These are phyloP conservation scores for Ascochyta viciae-villosae DNA, from an alignment of 2,329 filamentous ascomycete genomes.

Conservation along the genomic window DNA sequence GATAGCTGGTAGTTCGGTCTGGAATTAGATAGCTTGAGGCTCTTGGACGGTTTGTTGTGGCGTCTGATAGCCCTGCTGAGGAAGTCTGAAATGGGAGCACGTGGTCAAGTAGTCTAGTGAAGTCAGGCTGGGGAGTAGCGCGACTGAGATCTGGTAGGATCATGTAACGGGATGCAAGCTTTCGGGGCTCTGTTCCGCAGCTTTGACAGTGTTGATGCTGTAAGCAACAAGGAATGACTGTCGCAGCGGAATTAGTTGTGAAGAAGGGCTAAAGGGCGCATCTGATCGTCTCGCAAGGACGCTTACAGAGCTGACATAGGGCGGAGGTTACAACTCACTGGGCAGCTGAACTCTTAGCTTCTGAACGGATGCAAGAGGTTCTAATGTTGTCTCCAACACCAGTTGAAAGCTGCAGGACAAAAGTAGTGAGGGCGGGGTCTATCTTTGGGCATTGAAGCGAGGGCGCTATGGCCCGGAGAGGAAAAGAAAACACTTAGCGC, in stretches of 20 bases:
- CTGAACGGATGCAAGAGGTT: slow-evolving; percentile 7
- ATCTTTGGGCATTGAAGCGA: slow-evolving; percentile 19
- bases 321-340: slow-evolving; percentile 5
- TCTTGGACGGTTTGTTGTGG: slow-evolving; percentile 4
- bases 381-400: background rate
- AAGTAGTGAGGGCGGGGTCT: slow-evolving; percentile 3
- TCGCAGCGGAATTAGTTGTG: slow-evolving; percentile 18
- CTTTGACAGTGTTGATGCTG: slow-evolving; percentile 17
- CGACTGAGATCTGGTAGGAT: background rate
- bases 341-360: slow-evolving; percentile 12
- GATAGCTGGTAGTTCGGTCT: background rate
- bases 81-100: background rate
- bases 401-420: slow-evolving; percentile 4
- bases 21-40: background rate
- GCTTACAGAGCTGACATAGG: slow-evolving; percentile 4
- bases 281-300: background rate
- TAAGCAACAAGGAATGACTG: slow-evolving; percentile 21
- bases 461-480: slow-evolving; percentile 16
- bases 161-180: background rate
- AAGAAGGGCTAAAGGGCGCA: slow-evolving; percentile 16
- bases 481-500: slow-evolving; percentile 7
- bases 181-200: slow-evolving; percentile 11
- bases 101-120: background rate
- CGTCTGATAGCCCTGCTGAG: slow-evolving; percentile 9
- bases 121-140: background rate